Evolutionary conservation across 441 rosid genomes (phyloP), one percentile per base, ranked within the genome.

Genomic region (Populus tomentosa): DNA sequence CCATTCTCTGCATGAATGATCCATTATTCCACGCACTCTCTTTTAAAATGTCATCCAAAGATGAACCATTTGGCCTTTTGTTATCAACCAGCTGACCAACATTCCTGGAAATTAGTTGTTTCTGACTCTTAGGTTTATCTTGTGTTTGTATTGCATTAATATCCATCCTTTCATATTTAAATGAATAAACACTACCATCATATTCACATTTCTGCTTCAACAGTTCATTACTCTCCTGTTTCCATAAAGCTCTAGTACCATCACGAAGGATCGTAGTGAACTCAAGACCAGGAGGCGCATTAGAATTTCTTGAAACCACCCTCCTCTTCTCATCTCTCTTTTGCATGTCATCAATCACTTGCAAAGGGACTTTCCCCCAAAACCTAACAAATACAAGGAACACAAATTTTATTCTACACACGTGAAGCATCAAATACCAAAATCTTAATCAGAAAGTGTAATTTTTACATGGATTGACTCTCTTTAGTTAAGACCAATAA

Each of bases 251-350:
- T 76, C 21, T 72, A 40, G 76, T 71, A 36, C 66, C 73, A 13
- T 33, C 14, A 30, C 14, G 1, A 11, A 10, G 67, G 42, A 14
- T 18, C 3, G 14, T 23, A n/a, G 21, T 40, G 70, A 59, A 23
- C 69, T 69, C 74, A 40, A 35, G 38, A 63, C 50, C 65, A 46
- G 76, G 23, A 18, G 56, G 30, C 13, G 72, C 20, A 23, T 26
- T 42, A 79, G 53, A 56, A 74, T 64, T 75, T 70, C 80, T 46
- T 28, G 78, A 62, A 68, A 23, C 74, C 40, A 26, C 73, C 1
- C 50, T 50, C 10, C 28, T 71, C 75, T 63, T 78, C 67, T 76
- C 83, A 26, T 78, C 82, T n/a, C 77, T 74, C 65, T 77, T 73
- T 28, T 80, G 81, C 74, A 72, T 75, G 71, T 69, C 79, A 30